phyloP scores from a whole-genome alignment of 139 green algal genomes.

The Volvox africanus region DNA sequence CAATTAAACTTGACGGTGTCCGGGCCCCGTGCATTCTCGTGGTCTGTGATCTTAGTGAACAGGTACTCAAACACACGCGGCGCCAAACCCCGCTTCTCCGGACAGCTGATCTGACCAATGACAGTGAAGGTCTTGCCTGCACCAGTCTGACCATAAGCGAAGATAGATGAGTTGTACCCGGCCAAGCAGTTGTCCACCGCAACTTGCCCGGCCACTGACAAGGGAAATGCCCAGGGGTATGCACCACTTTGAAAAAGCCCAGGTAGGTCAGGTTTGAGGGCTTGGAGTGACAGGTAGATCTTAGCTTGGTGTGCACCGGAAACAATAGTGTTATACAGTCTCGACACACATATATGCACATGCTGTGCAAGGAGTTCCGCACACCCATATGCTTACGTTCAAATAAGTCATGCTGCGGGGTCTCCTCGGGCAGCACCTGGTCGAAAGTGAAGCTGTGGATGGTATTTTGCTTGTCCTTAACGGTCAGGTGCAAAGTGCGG shows the following conservation, averaged over 20 bases:
- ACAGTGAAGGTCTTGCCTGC: constrained; percentile 87
- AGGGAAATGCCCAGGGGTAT: background rate
- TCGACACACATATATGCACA: background rate
- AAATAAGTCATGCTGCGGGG: constrained; percentile 75
- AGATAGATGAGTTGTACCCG: constrained; percentile 86
- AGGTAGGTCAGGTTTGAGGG: no score
- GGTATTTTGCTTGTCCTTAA: constrained; percentile 37
- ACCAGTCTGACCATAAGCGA: constrained; percentile 87
- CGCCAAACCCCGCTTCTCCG: constrained; percentile 78
- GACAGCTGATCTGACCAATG: constrained; percentile 61
- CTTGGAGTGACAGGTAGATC: no score
- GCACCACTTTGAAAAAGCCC: no score
- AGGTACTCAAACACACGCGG: constrained; percentile 89
- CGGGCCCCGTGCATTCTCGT: constrained; percentile 58
- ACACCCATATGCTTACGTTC: constrained; percentile 49
- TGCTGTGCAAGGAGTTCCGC: background rate
- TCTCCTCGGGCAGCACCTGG: constrained; percentile 59
- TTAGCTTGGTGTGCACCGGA: no score
- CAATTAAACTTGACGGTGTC: constrained; percentile 46
- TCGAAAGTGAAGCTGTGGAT: constrained; percentile 69
- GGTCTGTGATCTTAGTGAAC: constrained; percentile 77
- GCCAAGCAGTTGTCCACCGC: constrained; percentile 83
- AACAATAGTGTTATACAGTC: background rate
- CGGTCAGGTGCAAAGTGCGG: constrained; percentile 30
- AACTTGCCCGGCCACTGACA: constrained; percentile 70